Percentiles rank a stretch among this genome's conserved stretches.
These are phyloP conservation scores for Orbilia javanica DNA, from an alignment of 2,329 filamentous ascomycete genomes.

Conservation along the genomic window DNA sequence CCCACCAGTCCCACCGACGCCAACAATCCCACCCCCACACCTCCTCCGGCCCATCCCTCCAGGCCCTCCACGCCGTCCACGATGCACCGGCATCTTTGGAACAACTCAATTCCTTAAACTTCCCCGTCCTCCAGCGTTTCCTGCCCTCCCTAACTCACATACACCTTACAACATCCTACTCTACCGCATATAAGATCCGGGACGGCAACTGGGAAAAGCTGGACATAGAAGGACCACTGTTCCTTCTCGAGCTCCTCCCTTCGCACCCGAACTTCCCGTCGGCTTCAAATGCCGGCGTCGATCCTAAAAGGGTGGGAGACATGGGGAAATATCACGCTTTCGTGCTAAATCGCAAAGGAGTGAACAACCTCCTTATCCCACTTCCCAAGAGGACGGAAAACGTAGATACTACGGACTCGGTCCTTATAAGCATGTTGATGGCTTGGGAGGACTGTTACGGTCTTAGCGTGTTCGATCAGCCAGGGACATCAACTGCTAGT, in stretches of 20 bases:
- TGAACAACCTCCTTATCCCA: slow-evolving; percentile 53
- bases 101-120: slow-evolving; percentile 51
- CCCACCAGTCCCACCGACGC: slow-evolving; percentile 39
- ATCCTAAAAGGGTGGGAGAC: slow-evolving; percentile 11
- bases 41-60: slow-evolving; percentile 44
- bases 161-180: slow-evolving; percentile 45
- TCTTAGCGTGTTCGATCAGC: slow-evolving; percentile 49
- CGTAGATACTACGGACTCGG: slow-evolving; percentile 52
- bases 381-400: slow-evolving; percentile 48
- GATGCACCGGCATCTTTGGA: slow-evolving; percentile 47
- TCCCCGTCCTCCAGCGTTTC: slow-evolving; percentile 41
- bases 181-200: slow-evolving; percentile 49
- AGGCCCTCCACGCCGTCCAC: slow-evolving; percentile 46
- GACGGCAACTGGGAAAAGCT: slow-evolving; percentile 50
- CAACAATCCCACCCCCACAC: slow-evolving; percentile 47
- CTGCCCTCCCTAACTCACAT: slow-evolving; percentile 37
- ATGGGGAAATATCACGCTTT: slow-evolving; percentile 48
- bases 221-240: slow-evolving; percentile 47
- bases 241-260: slow-evolving; percentile 45
- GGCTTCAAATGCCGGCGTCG: background rate
- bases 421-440: slow-evolving; percentile 55
- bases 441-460: slow-evolving; percentile 53
- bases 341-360: slow-evolving; percentile 48
- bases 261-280: slow-evolving; percentile 37
- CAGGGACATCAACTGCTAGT: slow-evolving; percentile 45